Base-by-base conservation (phyloP, 768 basidiomycete species). In the Lepiota venenata region DNA sequence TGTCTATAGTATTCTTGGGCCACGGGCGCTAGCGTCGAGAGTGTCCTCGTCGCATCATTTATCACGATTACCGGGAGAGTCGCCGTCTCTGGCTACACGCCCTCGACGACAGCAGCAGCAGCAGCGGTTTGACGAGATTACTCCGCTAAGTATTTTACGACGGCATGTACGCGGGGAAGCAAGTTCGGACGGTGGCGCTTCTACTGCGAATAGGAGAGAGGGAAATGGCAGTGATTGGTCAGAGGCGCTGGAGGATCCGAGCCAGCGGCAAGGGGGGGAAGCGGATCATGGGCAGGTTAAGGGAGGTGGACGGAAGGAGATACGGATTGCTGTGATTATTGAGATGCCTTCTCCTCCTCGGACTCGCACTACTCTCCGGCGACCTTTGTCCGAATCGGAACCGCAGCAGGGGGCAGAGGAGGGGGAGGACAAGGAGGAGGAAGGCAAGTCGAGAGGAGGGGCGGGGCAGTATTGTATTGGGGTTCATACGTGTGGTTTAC, bases 401-500 rank as follows among this genome's bases (percentile, higher is more conserved):
- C n/a, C n/a, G 6, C 4, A 11, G 32, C 8, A 32, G 4, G 32
- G 1, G 32, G 32, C 6, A 8, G 32, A 32, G 32, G 32, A 32
- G 32, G 10, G 32, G 32, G 32, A 9, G 32, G 32, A 32, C 8
- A 32, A 9, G 38, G 15, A 35, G 35, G 43, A 38, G n/a, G 52
- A 53, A 32, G 36, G 39, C n/a, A n/a, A n/a, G 4, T 15, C 38
- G 14, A 32, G 56, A 59, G 21, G 62, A 48, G 22, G 52, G 56
- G 55, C 58, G 36, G 56, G 64, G 39, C 63, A 67, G 8, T 70
- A 66, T 60, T 61, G 62, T 29, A 74, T 72, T 49, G 75, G 75
- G 18, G 55, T 75, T 42, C 68, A 71, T 50, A 62, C 67, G 15
- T 67, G 65, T 57, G 59, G 69, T 18, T 74, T 71, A 69, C 52